These are phyloP conservation scores for Corymbia calophylla DNA, from an alignment of 441 rosid species.

Conservation along the genomic window DNA sequence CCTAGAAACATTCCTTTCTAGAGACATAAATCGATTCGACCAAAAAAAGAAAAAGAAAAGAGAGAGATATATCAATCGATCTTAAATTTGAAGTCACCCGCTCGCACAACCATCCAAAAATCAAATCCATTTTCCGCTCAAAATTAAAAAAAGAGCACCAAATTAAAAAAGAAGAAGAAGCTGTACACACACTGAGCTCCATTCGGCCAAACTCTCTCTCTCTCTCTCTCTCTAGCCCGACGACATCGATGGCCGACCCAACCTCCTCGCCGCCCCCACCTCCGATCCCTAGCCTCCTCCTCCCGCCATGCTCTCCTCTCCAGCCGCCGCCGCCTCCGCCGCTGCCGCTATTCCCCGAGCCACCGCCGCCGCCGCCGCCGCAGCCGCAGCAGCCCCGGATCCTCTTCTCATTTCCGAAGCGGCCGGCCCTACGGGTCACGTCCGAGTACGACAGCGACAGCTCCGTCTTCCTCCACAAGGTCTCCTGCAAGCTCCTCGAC, in stretches of 20 bases:
- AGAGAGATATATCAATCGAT: background rate
- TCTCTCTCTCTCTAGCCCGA: background rate
- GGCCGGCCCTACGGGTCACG: constrained; percentile 62
- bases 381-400: background rate
- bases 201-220: fast-evolving
- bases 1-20: no score
- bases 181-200: background rate
- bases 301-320: constrained; percentile 9
- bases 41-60: no score
- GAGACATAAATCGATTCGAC: background rate
- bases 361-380: background rate
- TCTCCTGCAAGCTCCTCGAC: constrained; percentile 78
- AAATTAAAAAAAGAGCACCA: background rate
- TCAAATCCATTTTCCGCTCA: background rate
- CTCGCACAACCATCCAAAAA: background rate
- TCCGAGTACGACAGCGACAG: constrained; percentile 86
- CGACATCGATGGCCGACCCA: background rate
- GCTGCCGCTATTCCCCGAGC: background rate
- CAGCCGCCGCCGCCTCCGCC: background rate
- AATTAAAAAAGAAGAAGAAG: background rate
- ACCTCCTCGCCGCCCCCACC: constrained; percentile 10
- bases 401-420: constrained; percentile 20
- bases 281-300: constrained; percentile 26
- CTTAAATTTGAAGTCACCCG: background rate
- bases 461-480: constrained; percentile 62